Evolutionary conservation across 345 rosid genomes (phyloP), one percentile per base, ranked within the genome.

Genomic region (Cochlearia excelsa): DNA sequence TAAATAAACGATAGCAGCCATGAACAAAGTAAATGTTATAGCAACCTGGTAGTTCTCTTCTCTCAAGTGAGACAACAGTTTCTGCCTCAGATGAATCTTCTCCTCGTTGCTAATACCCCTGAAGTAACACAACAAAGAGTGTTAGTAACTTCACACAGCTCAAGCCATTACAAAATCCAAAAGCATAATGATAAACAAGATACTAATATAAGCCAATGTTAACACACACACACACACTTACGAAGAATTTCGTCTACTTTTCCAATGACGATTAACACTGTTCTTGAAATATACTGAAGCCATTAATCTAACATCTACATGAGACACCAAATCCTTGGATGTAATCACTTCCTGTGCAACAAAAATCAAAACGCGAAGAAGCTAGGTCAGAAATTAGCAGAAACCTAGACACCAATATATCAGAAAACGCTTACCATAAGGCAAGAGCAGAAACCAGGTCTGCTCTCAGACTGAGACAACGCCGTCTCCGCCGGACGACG

Each of bases 361-460:
- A 34, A 47, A 30, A 30, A 43, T 31, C 46, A 67, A 66, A 69
- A 69, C 11, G 3, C 54, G 30, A 47, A 71, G 49, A 55, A 56
- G 65, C 73, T 0, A 27, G 35, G 23, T 44, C 16, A 37, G 40
- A 58, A 35, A 55, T 68, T 40, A 27, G 54, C 48, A 41, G 41
- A 57, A 66, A 11, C 57, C 42, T 56, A 47, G 51, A 74, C 69
- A 75, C 65, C 71, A 78, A 63, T 68, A 33, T 65, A 49, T 71
- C 72, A 10, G n/a, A n/a, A 16, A 60, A 31, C 67, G 26, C 63
- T 16, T 37, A 89, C 99, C 99, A 93, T 82, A 23, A 93, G 84
- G 73, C 97, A 93, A 23, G 90, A 89, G 74, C 97, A 93, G 74
- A 87, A 93, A 28, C 99, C 97, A 59, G 97, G 88, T 53, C 95